Evolutionary conservation across 352 stramenopile species (phyloP).

Genomic region (Globisporangium irregulare): DNA sequence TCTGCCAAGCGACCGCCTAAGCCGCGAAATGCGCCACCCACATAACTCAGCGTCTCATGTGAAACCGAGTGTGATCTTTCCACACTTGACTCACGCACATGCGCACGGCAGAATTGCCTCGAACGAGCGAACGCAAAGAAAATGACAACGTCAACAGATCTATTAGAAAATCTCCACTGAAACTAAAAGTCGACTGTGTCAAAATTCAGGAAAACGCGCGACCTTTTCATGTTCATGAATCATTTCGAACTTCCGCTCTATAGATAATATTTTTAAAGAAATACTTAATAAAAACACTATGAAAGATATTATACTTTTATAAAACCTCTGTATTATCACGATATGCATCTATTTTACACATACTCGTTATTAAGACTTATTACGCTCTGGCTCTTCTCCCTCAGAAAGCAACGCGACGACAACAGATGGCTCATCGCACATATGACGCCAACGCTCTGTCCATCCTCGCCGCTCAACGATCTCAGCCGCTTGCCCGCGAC

Average conservation of each 20-base stretch:
- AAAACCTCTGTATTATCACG: no score
- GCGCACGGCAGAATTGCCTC: not conserved
- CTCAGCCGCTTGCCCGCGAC: no score
- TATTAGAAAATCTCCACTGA: not conserved
- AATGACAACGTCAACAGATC: not conserved
- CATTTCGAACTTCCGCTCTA: no score
- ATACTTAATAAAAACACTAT: no score
- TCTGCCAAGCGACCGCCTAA: not conserved
- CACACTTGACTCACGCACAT: not conserved
- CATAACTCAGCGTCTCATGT: no score
- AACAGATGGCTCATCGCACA: not conserved
- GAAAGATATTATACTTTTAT: no score
- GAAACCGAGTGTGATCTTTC: not conserved
- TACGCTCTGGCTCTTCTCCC: not conserved
- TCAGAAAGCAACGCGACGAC: not conserved
- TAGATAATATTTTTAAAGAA: no score
- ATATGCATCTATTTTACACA: not conserved
- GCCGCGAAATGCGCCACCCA: not conserved
- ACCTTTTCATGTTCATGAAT: no score
- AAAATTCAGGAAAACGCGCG: no score
- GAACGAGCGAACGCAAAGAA: not conserved
- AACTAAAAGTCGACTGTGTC: not conserved
- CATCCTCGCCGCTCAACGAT: not conserved
- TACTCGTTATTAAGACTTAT: not conserved
- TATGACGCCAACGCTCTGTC: not conserved